Evolutionary conservation across 192 early-diverging fungal genomes (phyloP).

Genomic region (Rhizoclosmatium globosum): DNA sequence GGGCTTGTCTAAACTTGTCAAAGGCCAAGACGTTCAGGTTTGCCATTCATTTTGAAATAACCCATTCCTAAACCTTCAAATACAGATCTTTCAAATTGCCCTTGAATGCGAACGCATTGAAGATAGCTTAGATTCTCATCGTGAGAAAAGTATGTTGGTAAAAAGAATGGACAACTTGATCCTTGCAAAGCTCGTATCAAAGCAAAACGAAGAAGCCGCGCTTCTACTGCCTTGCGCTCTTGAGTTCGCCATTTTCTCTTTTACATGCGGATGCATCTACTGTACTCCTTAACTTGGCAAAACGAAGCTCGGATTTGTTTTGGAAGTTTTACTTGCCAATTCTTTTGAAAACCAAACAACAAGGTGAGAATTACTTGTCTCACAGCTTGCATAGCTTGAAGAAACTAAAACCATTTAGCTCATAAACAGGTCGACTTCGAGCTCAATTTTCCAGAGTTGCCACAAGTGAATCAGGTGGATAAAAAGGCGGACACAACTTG

Average conservation of each 20-base stretch:
- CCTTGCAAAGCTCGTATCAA: slow-evolving; percentile 67
- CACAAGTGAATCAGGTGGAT: background rate
- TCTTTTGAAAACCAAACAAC: slow-evolving; percentile 21
- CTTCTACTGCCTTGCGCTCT: slow-evolving; percentile 73
- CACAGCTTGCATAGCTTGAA: background rate
- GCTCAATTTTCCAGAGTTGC: slow-evolving; percentile 13
- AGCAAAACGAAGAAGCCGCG: slow-evolving; percentile 72
- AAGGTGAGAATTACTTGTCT: slow-evolving; percentile 25
- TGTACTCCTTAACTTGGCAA: slow-evolving; percentile 53
- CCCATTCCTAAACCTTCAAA: background rate
- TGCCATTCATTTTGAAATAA: slow-evolving; percentile 15
- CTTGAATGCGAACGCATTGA: slow-evolving; percentile 72
- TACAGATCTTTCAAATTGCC: slow-evolving; percentile 46
- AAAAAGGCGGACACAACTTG: slow-evolving; percentile 21
- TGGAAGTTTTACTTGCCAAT: slow-evolving; percentile 32
- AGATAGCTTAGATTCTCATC: slow-evolving; percentile 68
- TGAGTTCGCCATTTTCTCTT: slow-evolving; percentile 83
- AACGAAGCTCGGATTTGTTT: slow-evolving; percentile 39
- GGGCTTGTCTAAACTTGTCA: slow-evolving; percentile 67
- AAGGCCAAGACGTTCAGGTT: slow-evolving; percentile 44
- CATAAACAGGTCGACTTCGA: slow-evolving; percentile 25
- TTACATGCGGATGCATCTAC: slow-evolving; percentile 81
- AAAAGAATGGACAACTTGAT: slow-evolving; percentile 74
- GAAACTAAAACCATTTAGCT: background rate
- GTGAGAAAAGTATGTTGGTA: slow-evolving; percentile 83